Evolutionary conservation across 1,284 basidiomycete genomes (phyloP), one percentile per base, ranked within the genome.

Genomic region (Tylopilus sp.): DNA sequence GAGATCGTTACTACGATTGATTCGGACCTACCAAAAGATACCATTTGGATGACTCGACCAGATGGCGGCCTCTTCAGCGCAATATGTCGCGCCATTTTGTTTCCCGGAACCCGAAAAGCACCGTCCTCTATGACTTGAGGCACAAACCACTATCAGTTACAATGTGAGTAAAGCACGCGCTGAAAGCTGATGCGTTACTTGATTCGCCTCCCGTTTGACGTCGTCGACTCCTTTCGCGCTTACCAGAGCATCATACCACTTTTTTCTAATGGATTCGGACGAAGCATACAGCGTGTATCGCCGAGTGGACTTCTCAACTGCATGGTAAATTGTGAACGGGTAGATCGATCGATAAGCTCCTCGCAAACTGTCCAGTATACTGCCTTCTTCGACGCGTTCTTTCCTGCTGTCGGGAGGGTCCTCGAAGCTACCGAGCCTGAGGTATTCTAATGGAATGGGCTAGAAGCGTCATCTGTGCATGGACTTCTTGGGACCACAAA

Each of bases 361-460:
- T 54, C 80, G 73, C 40, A 85, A 68, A 42, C 70, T 74, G 46
- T 82, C 79, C 24, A 85, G 64, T n/a, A 85, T 63, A 5, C 76
- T 62, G 28, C 77, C 76, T 50, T 83, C 82, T 41, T 82, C 79
- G 11, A 70, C 62, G 49, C 75, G 78, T 58, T 83, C 82, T 58
- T 78, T 82, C 28, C 85, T 78, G 41, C 66, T 72, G 56, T 87
- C 85, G 3, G 79, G 67, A 5, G 76, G 71, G 2, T 65, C 73
- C 29, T 76, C 72, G 62, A 90, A 90, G 20, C 74, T 70, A 15
- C 77, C 85, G 9, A 90, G 71, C 10, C 79, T 79, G n/a, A 91
- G 75, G 56, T 82, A 90, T 43, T 85, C 82, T 2, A 91, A 68
- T 3, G 87, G 84, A 44, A 91, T 77, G 28, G 88, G 88, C 88